Conservation (phyloP, 1,284 basidiomycete genomes). For the Trichosporon coremiiforme region DNA sequence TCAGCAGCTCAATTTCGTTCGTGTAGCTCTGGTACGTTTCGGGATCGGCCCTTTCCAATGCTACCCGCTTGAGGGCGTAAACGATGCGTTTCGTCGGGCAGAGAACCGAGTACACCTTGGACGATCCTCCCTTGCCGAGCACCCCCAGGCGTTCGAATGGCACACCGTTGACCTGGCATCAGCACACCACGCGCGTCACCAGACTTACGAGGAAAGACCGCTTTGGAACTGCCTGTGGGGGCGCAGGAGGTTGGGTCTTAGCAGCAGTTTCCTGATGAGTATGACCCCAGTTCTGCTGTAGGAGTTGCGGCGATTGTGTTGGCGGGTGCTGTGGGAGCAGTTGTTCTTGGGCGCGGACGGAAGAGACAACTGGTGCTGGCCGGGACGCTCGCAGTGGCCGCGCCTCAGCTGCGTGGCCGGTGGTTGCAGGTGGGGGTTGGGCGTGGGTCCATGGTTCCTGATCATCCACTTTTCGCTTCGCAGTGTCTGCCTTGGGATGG, state of each 20-base stretch:
- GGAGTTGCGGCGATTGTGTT: background rate
- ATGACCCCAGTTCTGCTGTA: background rate
- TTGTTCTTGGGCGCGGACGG: background rate
- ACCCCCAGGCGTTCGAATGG: conserved; percentile 78
- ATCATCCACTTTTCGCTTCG: conserved; percentile 10
- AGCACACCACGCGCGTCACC: background rate
- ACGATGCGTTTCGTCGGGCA: conserved; percentile 69
- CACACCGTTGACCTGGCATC: conserved; percentile 70
- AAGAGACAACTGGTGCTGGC: background rate
- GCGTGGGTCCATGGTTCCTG: background rate
- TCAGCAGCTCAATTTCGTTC: conserved; percentile 87
- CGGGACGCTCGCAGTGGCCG: background rate
- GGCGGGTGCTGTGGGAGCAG: background rate
- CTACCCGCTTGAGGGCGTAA: conserved; percentile 84
- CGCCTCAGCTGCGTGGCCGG: background rate
- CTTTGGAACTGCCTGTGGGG: conserved; percentile 23
- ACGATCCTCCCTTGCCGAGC: conserved; percentile 88
- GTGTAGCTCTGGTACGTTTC: conserved; percentile 89
- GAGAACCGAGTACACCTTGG: conserved; percentile 88
- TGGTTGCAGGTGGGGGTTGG: background rate
- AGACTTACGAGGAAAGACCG: conserved; percentile 39
- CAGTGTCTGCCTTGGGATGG: background rate
- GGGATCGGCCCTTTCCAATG: conserved; percentile 77
- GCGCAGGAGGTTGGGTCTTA: background rate
- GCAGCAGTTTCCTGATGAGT: background rate